Conservation (phyloP, 2,329 filamentous ascomycete species). For the Xenoacremonium recifei region DNA sequence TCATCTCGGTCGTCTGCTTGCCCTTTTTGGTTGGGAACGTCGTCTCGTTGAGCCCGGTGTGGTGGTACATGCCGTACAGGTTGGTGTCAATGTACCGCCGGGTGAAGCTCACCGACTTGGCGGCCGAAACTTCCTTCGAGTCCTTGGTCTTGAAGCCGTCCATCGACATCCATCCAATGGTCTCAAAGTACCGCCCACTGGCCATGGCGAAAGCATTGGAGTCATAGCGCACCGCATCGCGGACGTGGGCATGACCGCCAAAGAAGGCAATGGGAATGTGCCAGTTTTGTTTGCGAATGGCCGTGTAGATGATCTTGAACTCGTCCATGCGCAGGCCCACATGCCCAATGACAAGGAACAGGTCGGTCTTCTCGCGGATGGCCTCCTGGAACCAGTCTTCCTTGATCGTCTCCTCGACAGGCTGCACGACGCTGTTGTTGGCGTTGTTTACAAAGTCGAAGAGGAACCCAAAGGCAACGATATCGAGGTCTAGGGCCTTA, state of each 20-base stretch:
- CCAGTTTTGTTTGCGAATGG: constrained; percentile 74
- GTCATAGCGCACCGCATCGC: constrained; percentile 81
- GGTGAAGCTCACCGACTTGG: constrained; percentile 57
- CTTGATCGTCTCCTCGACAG: constrained; percentile 75
- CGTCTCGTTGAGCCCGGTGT: constrained; percentile 68
- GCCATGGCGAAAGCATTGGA: constrained; percentile 75
- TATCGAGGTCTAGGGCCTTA: constrained; percentile 78
- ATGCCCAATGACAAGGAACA: constrained; percentile 86
- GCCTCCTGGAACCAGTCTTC: constrained; percentile 87
- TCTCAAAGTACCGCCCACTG: constrained; percentile 91
- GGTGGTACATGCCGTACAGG: constrained; percentile 77
- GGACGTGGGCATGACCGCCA: constrained; percentile 85
- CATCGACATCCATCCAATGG: constrained; percentile 89
- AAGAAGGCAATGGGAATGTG: constrained; percentile 88
- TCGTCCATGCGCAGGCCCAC: constrained; percentile 79
- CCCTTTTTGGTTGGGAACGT: constrained; percentile 78
- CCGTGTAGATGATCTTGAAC: constrained; percentile 73
- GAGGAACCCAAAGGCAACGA: constrained; percentile 89
- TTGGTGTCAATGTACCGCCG: constrained; percentile 95
- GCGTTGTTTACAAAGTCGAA: constrained; percentile 91
- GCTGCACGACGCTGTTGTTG: constrained; percentile 84
- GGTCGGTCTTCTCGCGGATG: constrained; percentile 78
- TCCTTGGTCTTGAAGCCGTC: constrained; percentile 52
- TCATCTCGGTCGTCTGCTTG: constrained; percentile 66
- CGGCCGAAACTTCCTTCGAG: constrained; percentile 24